Base-by-base conservation (phyloP, 805 yeast genomes). In the Blastobotrys parvus region DNA sequence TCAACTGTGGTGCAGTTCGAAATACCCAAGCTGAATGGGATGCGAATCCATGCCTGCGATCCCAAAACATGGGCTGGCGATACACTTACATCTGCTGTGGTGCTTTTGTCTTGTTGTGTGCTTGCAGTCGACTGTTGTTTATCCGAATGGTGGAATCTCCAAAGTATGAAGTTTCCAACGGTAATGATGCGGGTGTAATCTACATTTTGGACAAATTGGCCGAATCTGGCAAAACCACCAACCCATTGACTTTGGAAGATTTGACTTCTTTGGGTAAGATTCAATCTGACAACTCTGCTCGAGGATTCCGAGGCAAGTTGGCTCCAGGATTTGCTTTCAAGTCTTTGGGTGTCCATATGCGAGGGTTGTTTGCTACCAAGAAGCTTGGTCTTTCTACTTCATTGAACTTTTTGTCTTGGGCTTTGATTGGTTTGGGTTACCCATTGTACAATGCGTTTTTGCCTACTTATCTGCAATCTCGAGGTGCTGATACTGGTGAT, bases 61-160 rank as follows among this genome's bases (percentile, higher is more conserved):
- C 52, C 11, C 56, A 63, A 29, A 78, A 78, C 57, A 68, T 71
- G 61, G 83, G 83, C 41, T 78, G 83, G 82, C 60, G 83, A 53
- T 78, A 78, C 57, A 64, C 68, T 39, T 72, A 75, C 67, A 75
- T 67, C 55, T 65, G 71, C 15, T 69, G 75, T 53, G 75, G 79
- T 11, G 78, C 72, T 2, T 59, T 77, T 44, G 78, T 78, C 2
- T 44, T 69, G 21, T 63, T 68, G 48, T 68, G 69, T 48, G 75
- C 76, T 4, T 53, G 74, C 42, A 60, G 71, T 11, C 72, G 79
- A 18, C 47, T 78, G 29, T 64, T 74, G 40, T 60, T 69, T 23
- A 49, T 70, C 32, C 58, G 58, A 38, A 67, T 78, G 41, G 69
- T 66, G 42, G 82, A 77, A 54, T 71, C 80, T 31, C 82, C 83